Evolutionary conservation across 768 basidiomycete species (phyloP), one percentile per base, ranked within the genome.

Genomic region (Grammothele lineata): DNA sequence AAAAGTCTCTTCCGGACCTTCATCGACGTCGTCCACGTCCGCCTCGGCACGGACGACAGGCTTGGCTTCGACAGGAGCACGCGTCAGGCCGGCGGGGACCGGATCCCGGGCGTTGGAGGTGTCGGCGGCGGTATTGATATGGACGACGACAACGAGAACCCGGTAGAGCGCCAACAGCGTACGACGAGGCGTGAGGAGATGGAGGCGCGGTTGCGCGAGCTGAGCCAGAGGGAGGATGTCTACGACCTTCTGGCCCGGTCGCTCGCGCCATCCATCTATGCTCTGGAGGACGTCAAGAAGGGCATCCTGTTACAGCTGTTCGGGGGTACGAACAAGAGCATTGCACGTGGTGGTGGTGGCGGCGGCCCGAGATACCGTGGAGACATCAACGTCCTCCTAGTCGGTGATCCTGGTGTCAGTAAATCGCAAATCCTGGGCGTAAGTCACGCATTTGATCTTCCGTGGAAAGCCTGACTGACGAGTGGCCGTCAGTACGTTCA

Each of bases 201-300:
- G 59, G 93, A 98, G 64, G 75, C 78, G 52, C 85, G 81, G 58
- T 67, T 98, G 27, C 69, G 76, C 40, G 80, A 85, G 32, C 75
- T 96, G 24, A 87, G 87, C 57, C 66, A 75, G 53, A 68, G 79
- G 45, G 79, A 81, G 15, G 93, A 96, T 63, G 71, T 98, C 23
- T 98, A 98, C 63, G 90, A 92, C 1, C 69, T 89, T 22, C 74
- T 98, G 5, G 71, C 93, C 7, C 73, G 86, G 15, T 91, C 87
- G 2, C 76, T 99, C 45, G 95, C 94, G 1, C 96, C 96, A 14
- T 88, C 85, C 26, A 96, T 99, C 55, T 98, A 91, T 85, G 89
- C 92, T 64, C 87, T 98, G 89, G 94, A 98, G 21, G 96, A 99
- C 62, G 92, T 98, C 49, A 99, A 99, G 72, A 97, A 98, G 72